Percentiles rank a stretch among this genome's conserved stretches.
Evolutionary conservation across 352 stramenopile genomes (phyloP).

Genomic region (Phytopythium sindhum): DNA sequence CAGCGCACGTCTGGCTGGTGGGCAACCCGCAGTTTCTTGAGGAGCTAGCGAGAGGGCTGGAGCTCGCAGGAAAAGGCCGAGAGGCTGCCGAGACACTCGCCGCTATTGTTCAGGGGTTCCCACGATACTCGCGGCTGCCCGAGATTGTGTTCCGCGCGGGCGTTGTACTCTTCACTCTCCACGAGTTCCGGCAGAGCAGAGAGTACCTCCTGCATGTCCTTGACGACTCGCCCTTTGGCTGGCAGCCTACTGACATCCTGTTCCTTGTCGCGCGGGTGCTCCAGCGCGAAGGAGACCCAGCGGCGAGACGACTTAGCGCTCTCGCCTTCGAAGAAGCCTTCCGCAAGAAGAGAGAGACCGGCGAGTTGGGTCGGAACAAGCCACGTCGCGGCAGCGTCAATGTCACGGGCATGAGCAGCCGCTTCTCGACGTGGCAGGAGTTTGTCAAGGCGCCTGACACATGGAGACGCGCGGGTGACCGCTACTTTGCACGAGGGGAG

Average conservation of each 20-base stretch:
- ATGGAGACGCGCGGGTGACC: slow-evolving; percentile 50
- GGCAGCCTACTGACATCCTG: slow-evolving; percentile 45
- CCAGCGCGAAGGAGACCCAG: slow-evolving; percentile 46
- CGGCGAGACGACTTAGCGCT: slow-evolving; percentile 31
- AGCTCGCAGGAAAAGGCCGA: slow-evolving; percentile 34
- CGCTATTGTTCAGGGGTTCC: slow-evolving; percentile 60
- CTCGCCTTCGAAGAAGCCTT: slow-evolving; percentile 75
- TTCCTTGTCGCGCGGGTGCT: slow-evolving; percentile 61
- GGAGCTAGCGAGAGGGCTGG: slow-evolving; percentile 50
- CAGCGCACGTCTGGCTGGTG: slow-evolving; percentile 40
- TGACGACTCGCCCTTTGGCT: slow-evolving; percentile 46
- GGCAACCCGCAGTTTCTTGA: slow-evolving; percentile 53
- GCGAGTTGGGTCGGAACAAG: neutral
- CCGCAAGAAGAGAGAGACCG: slow-evolving; percentile 24
- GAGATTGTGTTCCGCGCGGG: slow-evolving; percentile 70
- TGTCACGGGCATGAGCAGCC: slow-evolving; percentile 13
- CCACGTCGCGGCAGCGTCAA: slow-evolving; percentile 4
- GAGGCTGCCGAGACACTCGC: slow-evolving; percentile 50
- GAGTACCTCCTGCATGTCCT: slow-evolving; percentile 69
- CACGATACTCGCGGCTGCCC: slow-evolving; percentile 37
- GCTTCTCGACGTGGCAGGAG: slow-evolving; percentile 46
- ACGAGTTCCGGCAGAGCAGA: slow-evolving; percentile 58
- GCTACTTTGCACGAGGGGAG: slow-evolving; percentile 42
- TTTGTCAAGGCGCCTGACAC: slow-evolving; percentile 51
- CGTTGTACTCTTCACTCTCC: slow-evolving; percentile 52